A percentile compares a stretch with the other conserved stretches of the same genome.
These are phyloP conservation scores for Lyophyllum shimeji DNA, from an alignment of 768 basidiomycete genomes.

Conservation along the genomic window DNA sequence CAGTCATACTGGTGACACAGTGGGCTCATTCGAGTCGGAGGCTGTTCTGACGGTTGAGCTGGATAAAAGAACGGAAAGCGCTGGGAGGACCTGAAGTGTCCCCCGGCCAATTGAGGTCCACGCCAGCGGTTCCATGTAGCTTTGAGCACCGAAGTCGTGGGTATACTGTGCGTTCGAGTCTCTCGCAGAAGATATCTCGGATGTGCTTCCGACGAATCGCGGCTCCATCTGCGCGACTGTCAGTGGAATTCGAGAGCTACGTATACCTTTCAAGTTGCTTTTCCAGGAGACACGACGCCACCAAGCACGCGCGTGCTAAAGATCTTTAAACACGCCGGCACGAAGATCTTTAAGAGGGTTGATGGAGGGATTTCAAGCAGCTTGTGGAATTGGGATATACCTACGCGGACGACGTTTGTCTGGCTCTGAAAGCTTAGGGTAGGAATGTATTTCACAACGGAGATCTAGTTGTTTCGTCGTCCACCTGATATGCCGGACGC, in stretches of 20 bases:
- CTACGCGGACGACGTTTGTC: conserved; percentile 53
- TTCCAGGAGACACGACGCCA: too few species aligned
- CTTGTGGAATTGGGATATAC: conserved; percentile 51
- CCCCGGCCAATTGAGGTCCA: not conserved
- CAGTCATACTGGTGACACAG: too few species aligned
- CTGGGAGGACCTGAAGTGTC: not conserved
- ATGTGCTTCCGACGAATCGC: not conserved
- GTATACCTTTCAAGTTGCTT: too few species aligned
- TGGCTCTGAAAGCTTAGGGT: conserved; percentile 29
- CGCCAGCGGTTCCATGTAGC: not conserved
- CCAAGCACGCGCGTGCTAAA: too few species aligned
- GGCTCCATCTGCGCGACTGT: too few species aligned
- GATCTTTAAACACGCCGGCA: too few species aligned
- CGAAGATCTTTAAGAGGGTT: conserved; percentile 51
- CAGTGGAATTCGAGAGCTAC: too few species aligned
- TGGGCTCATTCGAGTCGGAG: too few species aligned
- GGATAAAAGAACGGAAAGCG: not conserved
- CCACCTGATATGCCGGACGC: too few species aligned
- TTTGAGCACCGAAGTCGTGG: not conserved
- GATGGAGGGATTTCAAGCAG: conserved; percentile 45
- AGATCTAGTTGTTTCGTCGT: too few species aligned
- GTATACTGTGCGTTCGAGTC: not conserved
- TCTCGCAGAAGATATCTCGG: not conserved
- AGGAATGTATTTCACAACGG: not conserved
- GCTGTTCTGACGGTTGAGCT: not conserved